phyloP scores from a whole-genome alignment of 305 asterid species.

The Fraxinus velutina region DNA sequence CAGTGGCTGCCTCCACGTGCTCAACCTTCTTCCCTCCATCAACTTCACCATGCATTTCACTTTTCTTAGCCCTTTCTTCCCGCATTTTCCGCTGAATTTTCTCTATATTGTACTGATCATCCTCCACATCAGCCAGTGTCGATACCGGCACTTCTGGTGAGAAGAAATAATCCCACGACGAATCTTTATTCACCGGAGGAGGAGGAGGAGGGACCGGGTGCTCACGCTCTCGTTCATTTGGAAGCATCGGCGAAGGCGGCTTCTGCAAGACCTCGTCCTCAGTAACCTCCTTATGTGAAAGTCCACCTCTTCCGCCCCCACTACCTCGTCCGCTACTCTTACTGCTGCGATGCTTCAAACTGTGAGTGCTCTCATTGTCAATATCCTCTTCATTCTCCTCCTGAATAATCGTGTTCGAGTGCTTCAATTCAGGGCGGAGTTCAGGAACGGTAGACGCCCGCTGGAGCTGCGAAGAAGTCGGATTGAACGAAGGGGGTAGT shows the following conservation, averaged over 20 bases:
- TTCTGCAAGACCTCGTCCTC: conserved; percentile 43
- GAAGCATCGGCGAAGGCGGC: conserved; percentile 34
- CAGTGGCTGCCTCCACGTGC: conserved; percentile 37
- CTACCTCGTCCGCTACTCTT: conserved; percentile 34
- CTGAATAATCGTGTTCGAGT: conserved; percentile 52
- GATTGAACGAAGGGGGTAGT: conserved; percentile 37
- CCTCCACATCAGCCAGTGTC: conserved; percentile 58
- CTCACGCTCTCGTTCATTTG: conserved; percentile 29
- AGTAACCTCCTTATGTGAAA: conserved; percentile 31
- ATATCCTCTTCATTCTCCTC: conserved; percentile 70
- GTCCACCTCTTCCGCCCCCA: conserved; percentile 41
- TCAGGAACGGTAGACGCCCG: conserved; percentile 91
- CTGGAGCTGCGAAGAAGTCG: conserved; percentile 52
- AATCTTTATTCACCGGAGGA: conserved; percentile 40
- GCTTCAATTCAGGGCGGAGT: conserved; percentile 38
- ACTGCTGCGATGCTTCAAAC: conserved; percentile 63
- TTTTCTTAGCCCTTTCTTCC: conserved; percentile 51
- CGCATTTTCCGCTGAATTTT: conserved; percentile 57
- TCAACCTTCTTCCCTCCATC: conserved; percentile 34
- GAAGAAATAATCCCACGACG: conserved; percentile 73
- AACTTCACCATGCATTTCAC: conserved; percentile 36
- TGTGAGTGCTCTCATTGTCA: conserved; percentile 51
- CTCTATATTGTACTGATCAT: conserved; percentile 50
- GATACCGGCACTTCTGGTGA: conserved; percentile 64
- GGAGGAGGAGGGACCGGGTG: conserved; percentile 27